These are phyloP conservation scores for Podospora sp. DNA, from an alignment of 495 filamentous ascomycete genomes.

Conservation along the genomic window DNA sequence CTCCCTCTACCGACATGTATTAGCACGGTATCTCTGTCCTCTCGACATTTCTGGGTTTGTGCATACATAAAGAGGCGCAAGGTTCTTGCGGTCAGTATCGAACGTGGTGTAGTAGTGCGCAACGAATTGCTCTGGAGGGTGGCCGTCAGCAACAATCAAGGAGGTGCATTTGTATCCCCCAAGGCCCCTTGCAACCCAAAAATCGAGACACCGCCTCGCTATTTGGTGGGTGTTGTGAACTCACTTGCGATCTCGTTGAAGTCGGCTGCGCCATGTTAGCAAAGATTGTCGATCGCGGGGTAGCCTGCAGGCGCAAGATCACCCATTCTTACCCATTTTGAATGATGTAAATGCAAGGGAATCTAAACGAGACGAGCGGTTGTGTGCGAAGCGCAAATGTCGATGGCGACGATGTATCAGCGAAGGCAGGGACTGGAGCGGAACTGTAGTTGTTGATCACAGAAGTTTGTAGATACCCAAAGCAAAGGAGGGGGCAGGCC, in stretches of 20 bases:
- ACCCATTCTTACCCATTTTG: constrained; percentile 18
- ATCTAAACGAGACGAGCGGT: background rate
- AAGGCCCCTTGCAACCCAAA: background rate
- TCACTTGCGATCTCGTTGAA: constrained; percentile 35
- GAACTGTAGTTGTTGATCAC: constrained; percentile 12
- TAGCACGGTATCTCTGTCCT: background rate
- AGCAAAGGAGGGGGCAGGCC: constrained; percentile 10
- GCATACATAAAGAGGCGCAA: constrained; percentile 79
- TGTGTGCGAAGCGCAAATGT: background rate
- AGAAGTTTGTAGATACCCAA: constrained; percentile 35
- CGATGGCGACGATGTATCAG: constrained; percentile 3
- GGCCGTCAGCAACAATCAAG: background rate
- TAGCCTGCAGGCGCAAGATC: constrained; percentile 4
- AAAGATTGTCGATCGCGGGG: constrained; percentile 16
- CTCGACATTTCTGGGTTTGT: background rate
- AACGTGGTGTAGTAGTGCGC: constrained; percentile 88
- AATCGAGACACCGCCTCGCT: background rate
- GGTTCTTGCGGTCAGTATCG: constrained; percentile 62
- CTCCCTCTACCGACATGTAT: constrained; percentile 59
- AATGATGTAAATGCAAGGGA: background rate
- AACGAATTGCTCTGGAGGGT: constrained; percentile 72
- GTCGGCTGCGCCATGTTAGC: constrained; percentile 21
- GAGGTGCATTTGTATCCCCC: background rate
- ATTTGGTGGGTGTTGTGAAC: constrained; percentile 13
- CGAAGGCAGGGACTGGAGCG: constrained; percentile 2